phyloP scores from a whole-genome alignment of 371 early-diverging fungal genomes.

The Blakeslea trispora region DNA sequence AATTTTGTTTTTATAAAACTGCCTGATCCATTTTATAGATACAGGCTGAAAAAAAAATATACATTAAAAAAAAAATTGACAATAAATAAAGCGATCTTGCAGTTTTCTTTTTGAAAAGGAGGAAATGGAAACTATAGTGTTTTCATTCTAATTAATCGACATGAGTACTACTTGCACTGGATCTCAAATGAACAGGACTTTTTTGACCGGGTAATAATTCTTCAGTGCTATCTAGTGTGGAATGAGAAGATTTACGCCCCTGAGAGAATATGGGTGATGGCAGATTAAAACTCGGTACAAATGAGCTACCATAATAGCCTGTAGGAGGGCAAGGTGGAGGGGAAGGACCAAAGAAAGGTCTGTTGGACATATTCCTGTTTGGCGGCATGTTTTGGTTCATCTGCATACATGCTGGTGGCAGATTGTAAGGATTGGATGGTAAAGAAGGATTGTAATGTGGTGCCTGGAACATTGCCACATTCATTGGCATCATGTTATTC shows the following conservation, averaged over 20 bases:
- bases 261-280: conserved; percentile 16
- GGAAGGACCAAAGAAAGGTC: conserved; percentile 11
- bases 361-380: too few relatives aligned
- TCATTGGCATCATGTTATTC: conserved; percentile 10
- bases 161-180: conserved; percentile 15
- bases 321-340: conserved; percentile 12
- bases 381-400: too few relatives aligned
- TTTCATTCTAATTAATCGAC: too few relatives aligned
- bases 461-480: conserved; percentile 16
- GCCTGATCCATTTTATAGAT: too few relatives aligned
- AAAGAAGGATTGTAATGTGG: too few relatives aligned
- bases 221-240: conserved; percentile 17
- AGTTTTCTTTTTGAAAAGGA: too few relatives aligned
- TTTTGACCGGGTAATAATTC: conserved; percentile 4
- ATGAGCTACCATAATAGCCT: conserved; percentile 11
- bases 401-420: conserved; percentile 17
- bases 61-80: too few relatives aligned
- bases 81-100: too few relatives aligned
- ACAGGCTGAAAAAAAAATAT: too few relatives aligned
- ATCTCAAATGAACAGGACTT: conserved; percentile 17
- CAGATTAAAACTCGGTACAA: conserved; percentile 15
- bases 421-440: too few relatives aligned
- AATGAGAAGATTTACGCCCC: conserved; percentile 11
- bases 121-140: too few relatives aligned
- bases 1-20: too few relatives aligned